Base-by-base conservation (phyloP, 441 rosid genomes). In the Pelargonium australe region DNA sequence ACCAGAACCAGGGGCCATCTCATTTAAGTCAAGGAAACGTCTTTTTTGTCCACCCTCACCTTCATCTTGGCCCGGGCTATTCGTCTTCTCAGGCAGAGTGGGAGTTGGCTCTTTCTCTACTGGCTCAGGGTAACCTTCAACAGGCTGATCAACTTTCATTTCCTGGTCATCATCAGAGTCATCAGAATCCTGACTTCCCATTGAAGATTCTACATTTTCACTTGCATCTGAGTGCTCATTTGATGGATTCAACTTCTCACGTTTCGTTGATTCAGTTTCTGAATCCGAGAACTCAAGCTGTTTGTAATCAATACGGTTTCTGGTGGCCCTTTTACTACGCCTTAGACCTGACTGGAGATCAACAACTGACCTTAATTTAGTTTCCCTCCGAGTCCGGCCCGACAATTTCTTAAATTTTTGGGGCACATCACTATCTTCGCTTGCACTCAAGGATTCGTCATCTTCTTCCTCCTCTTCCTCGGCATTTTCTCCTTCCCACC, bases 381-480 rank as follows among this genome's bases (percentile, higher is more conserved):
- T 78, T 80, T 87, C 95, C 80, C 96, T 86, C 69, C 87, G 76
- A 12, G 89, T 84, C 43, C 90, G 86, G 13, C 89, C 86, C 14
- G 86, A 84, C 75, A 87, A 72, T 81, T 86, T 90, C 83, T 89
- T 90, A 69, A 77, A 74, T 75, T 85, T 90, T 43, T 53, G 87
- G 51, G 92, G 86, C 73, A 78, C 95, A 68, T 89, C 95, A 66
- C 96, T 95, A 25, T 86, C 93, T 81, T 92, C 99, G 62, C 97
- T 89, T 55, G 80, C 71, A 69, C 96, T 84, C 40, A 79, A 79
- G 53, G 89, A 90, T 69, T 76, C 72, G 12, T 73, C 72, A 68
- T 93, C 98, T n/a, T 88, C 90, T 76, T 85, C 98, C 12, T 89
- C 72, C 70, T 93, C 98, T n/a, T 88, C 90, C 76, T 85, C 98